Evolutionary conservation across 108 stramenopile genomes (phyloP).

Genomic region (Schizochytrium sp.): DNA sequence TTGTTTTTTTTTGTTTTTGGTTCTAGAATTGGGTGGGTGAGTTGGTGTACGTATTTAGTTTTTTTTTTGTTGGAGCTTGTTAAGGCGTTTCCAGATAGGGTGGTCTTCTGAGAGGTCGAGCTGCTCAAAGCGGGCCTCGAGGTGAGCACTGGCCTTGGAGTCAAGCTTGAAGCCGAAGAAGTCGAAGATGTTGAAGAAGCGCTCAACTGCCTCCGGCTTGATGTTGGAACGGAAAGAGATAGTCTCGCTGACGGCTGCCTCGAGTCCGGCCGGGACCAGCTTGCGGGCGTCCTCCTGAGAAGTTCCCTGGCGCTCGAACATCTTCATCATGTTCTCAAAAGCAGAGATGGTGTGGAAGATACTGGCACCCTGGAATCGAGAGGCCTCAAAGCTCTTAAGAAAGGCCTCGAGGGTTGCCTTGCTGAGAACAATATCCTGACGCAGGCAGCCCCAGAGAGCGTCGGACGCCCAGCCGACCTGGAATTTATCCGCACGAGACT

Average conservation of each 20-base stretch:
- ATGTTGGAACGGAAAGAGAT: background rate
- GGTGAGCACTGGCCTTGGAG: background rate
- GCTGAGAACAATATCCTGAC: background rate
- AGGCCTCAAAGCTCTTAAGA: background rate
- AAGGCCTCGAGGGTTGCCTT: background rate
- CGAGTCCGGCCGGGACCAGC: background rate
- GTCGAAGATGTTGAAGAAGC: background rate
- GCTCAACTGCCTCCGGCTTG: background rate
- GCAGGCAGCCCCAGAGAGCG: background rate
- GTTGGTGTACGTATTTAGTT: too few relatives aligned
- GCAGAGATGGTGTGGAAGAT: background rate
- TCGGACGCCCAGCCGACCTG: background rate
- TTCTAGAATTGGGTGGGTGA: too few relatives aligned
- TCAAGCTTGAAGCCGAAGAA: background rate
- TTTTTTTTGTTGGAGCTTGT: background rate
- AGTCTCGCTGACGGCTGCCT: background rate
- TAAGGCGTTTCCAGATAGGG: background rate
- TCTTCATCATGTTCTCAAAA: slow-evolving; percentile 34
- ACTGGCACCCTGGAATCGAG: slow-evolving; percentile 1
- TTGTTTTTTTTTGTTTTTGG: too few relatives aligned
- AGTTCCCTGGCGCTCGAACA: background rate
- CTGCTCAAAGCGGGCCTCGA: background rate
- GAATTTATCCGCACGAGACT: background rate
- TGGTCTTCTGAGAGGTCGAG: background rate
- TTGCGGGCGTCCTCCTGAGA: background rate